Percentiles rank a stretch among this genome's conserved stretches.
Evolutionary conservation across 345 rosid species (phyloP).

Genomic region (Orychophragmus violaceus): DNA sequence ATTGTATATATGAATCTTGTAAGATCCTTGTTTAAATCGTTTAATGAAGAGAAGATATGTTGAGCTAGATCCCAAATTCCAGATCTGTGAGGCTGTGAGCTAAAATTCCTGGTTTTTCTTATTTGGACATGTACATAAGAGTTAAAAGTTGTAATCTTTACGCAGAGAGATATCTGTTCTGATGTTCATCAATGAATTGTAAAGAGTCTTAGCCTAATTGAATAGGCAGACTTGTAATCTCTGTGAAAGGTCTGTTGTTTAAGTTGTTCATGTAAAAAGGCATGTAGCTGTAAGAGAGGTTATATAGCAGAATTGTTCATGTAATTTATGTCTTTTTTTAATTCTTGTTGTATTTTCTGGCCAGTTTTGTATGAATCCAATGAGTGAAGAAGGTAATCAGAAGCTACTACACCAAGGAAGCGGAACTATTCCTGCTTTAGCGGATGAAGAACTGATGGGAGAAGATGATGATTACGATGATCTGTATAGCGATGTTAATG

Average conservation of each 20-base stretch:
- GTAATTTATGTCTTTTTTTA: background rate
- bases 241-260: constrained; percentile 10
- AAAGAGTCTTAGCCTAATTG: constrained; percentile 13
- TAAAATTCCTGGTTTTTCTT: background rate
- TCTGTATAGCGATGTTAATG: constrained; percentile 82
- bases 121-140: background rate
- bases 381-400: constrained; percentile 54
- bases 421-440: constrained; percentile 80
- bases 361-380: constrained; percentile 38
- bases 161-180: background rate
- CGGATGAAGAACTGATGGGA: constrained; percentile 70
- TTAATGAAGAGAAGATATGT: background rate
- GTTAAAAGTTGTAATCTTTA: background rate
- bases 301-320: background rate
- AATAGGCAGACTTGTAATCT: background rate
- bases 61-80: constrained; percentile 24
- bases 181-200: constrained; percentile 14
- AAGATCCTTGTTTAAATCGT: constrained; percentile 2
- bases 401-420: constrained; percentile 63
- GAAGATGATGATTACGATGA: constrained; percentile 88
- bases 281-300: background rate
- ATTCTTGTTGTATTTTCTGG: constrained; percentile 26
- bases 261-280: constrained; percentile 2
- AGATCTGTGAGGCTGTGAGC: constrained; percentile 20
- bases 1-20: constrained; percentile 9